A percentile compares a stretch with the other conserved stretches of the same genome.
Evolutionary conservation across 345 rosid genomes (phyloP).

Genomic region (Brassica rapa): DNA sequence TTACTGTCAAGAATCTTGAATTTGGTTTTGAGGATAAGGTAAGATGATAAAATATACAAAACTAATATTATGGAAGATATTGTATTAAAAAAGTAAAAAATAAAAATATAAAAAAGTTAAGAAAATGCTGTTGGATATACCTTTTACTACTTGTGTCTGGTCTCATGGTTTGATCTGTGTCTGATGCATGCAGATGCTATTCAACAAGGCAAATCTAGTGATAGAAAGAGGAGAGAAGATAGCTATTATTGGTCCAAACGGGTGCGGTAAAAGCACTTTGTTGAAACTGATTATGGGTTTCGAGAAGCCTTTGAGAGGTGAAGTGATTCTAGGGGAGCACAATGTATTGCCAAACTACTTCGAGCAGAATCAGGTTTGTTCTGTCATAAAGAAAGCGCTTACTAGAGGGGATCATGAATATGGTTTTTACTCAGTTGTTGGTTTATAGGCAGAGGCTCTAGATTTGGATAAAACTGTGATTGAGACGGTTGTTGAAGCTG

Average conservation of each 20-base stretch:
- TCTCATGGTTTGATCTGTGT: slow-evolving; percentile 15
- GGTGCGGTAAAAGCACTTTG: slow-evolving; percentile 91
- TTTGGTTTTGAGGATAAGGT: slow-evolving; percentile 78
- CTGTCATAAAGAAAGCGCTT: neutral
- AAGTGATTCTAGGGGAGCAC: slow-evolving; percentile 81
- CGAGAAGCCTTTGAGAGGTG: slow-evolving; percentile 69
- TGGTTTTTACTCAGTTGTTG: slow-evolving; percentile 4
- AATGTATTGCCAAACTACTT: slow-evolving; percentile 94
- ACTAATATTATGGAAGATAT: too few relatives aligned
- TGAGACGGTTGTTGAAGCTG: slow-evolving; percentile 83
- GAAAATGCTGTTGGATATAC: neutral
- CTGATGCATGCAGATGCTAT: slow-evolving; percentile 51
- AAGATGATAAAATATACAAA: slow-evolving; percentile 17
- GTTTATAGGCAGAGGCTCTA: slow-evolving; percentile 80
- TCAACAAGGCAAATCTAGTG: slow-evolving; percentile 62
- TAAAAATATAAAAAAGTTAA: too few relatives aligned
- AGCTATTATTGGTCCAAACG: slow-evolving; percentile 91
- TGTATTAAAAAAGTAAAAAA: too few relatives aligned
- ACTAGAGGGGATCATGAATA: neutral
- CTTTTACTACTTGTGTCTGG: neutral
- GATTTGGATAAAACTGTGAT: slow-evolving; percentile 87
- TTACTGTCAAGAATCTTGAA: slow-evolving; percentile 63
- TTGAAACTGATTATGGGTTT: slow-evolving; percentile 75
- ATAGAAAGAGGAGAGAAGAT: slow-evolving; percentile 79
- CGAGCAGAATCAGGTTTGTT: slow-evolving; percentile 92